Conservation (phyloP, 805 yeast species). For the Zygosaccharomyces bisporus region DNA sequence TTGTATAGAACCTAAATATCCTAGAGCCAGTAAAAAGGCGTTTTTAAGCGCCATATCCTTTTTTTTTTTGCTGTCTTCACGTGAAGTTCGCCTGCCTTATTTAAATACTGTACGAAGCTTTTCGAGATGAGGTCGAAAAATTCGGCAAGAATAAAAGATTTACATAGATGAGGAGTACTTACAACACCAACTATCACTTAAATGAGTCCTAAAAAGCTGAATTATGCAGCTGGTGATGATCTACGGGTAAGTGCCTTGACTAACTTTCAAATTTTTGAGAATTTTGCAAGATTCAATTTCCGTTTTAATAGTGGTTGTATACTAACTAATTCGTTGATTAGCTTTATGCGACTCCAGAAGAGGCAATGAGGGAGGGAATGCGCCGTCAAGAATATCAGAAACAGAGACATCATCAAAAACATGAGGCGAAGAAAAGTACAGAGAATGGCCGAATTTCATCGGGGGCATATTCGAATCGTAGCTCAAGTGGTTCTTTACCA, state of each 20-base stretch:
- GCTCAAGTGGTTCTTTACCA: neutral
- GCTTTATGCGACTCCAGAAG: conserved; percentile 37
- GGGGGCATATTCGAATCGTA: neutral
- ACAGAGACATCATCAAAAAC: conserved; percentile 9
- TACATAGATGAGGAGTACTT: neutral
- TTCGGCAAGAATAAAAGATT: neutral
- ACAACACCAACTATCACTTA: neutral
- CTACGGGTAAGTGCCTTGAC: conserved; percentile 22
- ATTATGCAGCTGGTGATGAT: conserved; percentile 37
- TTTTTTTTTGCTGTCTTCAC: neutral
- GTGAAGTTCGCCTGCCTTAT: neutral
- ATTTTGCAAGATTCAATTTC: neutral
- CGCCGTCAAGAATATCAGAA: conserved; percentile 20
- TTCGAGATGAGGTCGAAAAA: conserved; percentile 1
- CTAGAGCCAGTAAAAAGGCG: neutral
- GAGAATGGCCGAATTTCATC: conserved; percentile 1
- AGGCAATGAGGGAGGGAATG: conserved; percentile 33
- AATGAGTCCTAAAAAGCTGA: conserved; percentile 34
- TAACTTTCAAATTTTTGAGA: no score
- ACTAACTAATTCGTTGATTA: conserved; percentile 13
- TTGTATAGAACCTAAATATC: conserved; percentile 8
- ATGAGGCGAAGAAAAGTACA: conserved; percentile 15
- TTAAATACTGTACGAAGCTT: neutral
- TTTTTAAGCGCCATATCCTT: neutral
- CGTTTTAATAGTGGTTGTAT: no score